Evolutionary conservation across 2,329 filamentous ascomycete species (phyloP).

Genomic region (Apiospora marii): DNA sequence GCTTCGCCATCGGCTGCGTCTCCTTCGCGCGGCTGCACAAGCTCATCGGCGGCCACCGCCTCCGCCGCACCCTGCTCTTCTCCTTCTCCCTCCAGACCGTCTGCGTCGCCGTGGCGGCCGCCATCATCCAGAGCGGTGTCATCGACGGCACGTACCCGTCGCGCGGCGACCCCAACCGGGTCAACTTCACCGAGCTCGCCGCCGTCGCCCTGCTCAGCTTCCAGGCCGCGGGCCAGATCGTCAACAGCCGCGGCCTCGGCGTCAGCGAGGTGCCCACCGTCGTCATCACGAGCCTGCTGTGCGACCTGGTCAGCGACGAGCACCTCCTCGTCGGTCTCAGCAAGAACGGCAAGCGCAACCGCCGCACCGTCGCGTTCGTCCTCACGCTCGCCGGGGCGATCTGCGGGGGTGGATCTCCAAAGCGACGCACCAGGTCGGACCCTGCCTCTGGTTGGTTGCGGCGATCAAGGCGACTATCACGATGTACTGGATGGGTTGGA

Average conservation of each 20-base stretch:
- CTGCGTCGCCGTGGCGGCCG: slow-evolving; percentile 37
- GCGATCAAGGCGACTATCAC: slow-evolving; percentile 52
- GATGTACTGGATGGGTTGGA: slow-evolving; percentile 40
- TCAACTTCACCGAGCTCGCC: slow-evolving; percentile 39
- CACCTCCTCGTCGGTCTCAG: slow-evolving; percentile 50
- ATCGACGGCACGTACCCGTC: slow-evolving; percentile 41
- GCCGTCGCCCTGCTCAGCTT: slow-evolving; percentile 59
- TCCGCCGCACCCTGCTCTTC: slow-evolving; percentile 38
- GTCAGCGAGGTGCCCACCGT: slow-evolving; percentile 64
- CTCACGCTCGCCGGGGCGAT: slow-evolving; percentile 53
- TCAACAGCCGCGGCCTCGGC: slow-evolving; percentile 57
- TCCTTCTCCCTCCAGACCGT: slow-evolving; percentile 41
- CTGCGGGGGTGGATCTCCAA: slow-evolving; percentile 56
- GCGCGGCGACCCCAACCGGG: slow-evolving; percentile 33
- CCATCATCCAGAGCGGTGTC: slow-evolving; percentile 40
- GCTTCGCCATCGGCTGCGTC: slow-evolving; percentile 50
- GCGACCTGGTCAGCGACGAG: slow-evolving; percentile 61
- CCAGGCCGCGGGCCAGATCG: slow-evolving; percentile 63
- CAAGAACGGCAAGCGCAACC: slow-evolving; percentile 59
- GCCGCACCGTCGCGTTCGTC: slow-evolving; percentile 53
- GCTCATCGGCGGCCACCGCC: slow-evolving; percentile 37
- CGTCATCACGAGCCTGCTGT: slow-evolving; percentile 62
- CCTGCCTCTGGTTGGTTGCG: slow-evolving; percentile 54
- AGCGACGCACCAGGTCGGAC: slow-evolving; percentile 49
- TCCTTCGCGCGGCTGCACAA: slow-evolving; percentile 47